Evolutionary conservation across 257 asterid genomes (phyloP).

Genomic region (Solanum dulcamara): DNA sequence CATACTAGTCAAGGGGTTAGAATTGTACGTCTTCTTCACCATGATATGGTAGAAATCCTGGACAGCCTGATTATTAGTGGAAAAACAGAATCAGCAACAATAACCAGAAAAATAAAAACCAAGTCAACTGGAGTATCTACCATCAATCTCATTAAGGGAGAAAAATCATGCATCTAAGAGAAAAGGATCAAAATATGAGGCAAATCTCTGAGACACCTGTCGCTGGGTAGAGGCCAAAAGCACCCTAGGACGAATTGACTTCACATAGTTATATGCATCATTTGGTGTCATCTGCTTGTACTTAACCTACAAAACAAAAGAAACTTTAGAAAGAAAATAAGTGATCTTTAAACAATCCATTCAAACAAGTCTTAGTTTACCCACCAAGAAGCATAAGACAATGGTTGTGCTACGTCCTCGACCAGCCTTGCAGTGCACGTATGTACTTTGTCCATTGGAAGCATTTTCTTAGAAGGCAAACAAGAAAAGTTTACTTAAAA

Average conservation of each 20-base stretch:
- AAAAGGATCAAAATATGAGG: not conserved
- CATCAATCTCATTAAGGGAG: not conserved
- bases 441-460: slow-evolving; percentile 22
- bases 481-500: not conserved
- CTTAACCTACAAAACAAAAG: slow-evolving; percentile 25
- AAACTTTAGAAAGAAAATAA: not conserved
- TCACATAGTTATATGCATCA: slow-evolving; percentile 49
- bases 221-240: slow-evolving; percentile 43
- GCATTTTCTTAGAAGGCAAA: slow-evolving; percentile 20
- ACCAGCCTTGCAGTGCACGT: slow-evolving; percentile 45
- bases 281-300: slow-evolving; percentile 56
- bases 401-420: slow-evolving; percentile 45
- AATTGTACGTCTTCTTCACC: slow-evolving; percentile 5
- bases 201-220: slow-evolving; percentile 18
- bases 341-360: not conserved
- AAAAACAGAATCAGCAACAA: not conserved
- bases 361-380: not conserved
- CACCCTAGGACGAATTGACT: slow-evolving; percentile 60
- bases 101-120: not conserved
- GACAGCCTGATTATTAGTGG: slow-evolving; percentile 30
- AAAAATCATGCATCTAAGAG: not conserved
- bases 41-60: slow-evolving; percentile 26
- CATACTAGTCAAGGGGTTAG: slow-evolving; percentile 3
- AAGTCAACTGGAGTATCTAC: not conserved
- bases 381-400: slow-evolving; percentile 40